A percentile compares a stretch with the other conserved stretches of the same genome.
Conservation (phyloP, 164 flowering plant genomes). For the Vitis rotundifolia region DNA sequence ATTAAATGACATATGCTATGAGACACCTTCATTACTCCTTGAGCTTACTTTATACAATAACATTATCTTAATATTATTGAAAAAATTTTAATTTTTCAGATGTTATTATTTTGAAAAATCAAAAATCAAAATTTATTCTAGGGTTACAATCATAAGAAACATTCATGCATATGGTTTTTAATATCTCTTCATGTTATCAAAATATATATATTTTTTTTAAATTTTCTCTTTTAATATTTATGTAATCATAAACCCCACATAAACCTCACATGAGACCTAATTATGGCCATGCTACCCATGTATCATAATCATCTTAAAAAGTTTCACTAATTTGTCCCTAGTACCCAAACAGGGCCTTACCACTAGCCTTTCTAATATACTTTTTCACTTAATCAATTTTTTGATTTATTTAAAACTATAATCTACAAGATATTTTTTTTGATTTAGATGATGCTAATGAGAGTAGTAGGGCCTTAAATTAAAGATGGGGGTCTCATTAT, state of each 20-base stretch:
- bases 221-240: background rate
- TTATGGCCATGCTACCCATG: constrained; percentile 3
- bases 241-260: constrained; percentile 10
- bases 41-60: no score
- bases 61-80: no score
- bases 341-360: constrained; percentile 1
- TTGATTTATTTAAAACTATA: background rate
- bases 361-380: background rate
- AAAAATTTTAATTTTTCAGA: no score
- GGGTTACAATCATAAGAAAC: no score
- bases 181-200: no score
- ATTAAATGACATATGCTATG: no score
- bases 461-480: constrained; percentile 2
- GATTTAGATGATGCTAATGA: constrained; percentile 2
- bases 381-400: constrained; percentile 4
- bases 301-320: background rate
- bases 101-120: no score
- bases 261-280: constrained; percentile 19
- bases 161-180: no score
- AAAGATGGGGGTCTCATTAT: background rate
- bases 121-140: no score
- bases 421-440: background rate
- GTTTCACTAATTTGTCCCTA: background rate
- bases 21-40: no score
- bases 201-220: no score